Base-by-base conservation (phyloP, 2,329 filamentous ascomycete genomes). In the Trichoderma guizhouense region DNA sequence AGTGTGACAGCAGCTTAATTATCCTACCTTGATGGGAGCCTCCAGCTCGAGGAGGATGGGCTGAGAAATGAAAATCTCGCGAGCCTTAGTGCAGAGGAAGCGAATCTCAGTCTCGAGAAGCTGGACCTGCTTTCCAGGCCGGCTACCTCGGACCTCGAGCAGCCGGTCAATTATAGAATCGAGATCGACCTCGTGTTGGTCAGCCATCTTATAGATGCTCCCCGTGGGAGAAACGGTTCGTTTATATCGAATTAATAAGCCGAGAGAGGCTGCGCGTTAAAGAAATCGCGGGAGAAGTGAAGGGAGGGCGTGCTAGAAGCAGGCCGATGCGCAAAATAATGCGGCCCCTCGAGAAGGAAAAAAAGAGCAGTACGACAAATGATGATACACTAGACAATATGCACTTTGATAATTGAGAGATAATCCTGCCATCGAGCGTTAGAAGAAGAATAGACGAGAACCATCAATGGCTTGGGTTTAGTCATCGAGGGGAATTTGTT, bases 31-130 rank as follows among this genome's bases (percentile, higher is more conserved):
- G 85, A 99, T 98, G 74, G 96, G 96, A 81, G 96, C 96, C 85
- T 98, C 96, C 65, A 99, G 90, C 87, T 99, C 96, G 76, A 99
- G 90, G 77, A 99, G 87, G 80, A 98, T 98, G 76, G 96, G 96
- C 87, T 99, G 96, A 74, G 95, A 98, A 84, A 99, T 98, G 88
- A 99, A 98, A 79, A 99, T 98, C 87, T 99, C 96, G 76, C 96
- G 92, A 75, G 95, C 95, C 87, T 98, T 98, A 82, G 95, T 98
- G 90, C 96, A 99, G 76, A 99, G 90, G 84, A 91, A 97, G 81
- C 95, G 92, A 78, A 99, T 99, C 86, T 98, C 96, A 74, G 93
- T 91, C 84, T 99, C 96, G 76, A 97, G 88, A 77, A 99, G 90
- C 86, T 98, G 95, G 71, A 99, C 96, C 86, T 98, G 96, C 88